Percentiles rank a stretch among this genome's conserved stretches.
phyloP scores from a whole-genome alignment of 148 eudicot species.

The Camellia sinensis region DNA sequence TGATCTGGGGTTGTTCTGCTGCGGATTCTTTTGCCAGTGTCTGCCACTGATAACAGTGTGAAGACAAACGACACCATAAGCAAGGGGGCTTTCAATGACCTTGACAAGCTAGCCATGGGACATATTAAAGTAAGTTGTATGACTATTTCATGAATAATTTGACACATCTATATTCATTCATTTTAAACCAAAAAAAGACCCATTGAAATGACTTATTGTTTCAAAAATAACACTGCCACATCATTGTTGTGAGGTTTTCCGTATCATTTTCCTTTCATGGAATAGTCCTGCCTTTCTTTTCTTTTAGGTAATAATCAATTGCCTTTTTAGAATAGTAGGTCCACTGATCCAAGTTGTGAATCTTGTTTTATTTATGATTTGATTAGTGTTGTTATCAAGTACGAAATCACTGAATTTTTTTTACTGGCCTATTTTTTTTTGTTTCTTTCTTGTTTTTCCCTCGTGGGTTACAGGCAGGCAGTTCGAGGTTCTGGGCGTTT shows the following conservation, averaged over 20 bases:
- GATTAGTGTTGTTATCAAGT: no score
- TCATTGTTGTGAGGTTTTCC: no score
- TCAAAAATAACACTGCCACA: no score
- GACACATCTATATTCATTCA: no score
- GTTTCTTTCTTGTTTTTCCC: neutral
- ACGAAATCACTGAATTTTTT: neutral
- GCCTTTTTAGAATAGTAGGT: no score
- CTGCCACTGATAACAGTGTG: constrained; percentile 46
- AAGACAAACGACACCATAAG: constrained; percentile 38
- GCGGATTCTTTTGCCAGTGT: constrained; percentile 67
- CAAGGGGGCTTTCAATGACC: constrained; percentile 59
- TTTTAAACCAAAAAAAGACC: no score
- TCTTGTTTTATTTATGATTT: no score
- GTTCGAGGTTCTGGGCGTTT: constrained; percentile 74
- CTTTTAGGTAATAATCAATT: no score
- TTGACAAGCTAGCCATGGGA: constrained; percentile 83
- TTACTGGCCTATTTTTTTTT: neutral
- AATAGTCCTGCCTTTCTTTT: no score
- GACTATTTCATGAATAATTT: neutral
- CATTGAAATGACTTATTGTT: no score
- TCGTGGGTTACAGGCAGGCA: constrained; percentile 35
- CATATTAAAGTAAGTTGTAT: constrained; percentile 50
- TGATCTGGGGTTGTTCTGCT: constrained; percentile 59
- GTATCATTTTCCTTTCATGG: no score
- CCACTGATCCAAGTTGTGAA: no score